A percentile compares a stretch with the other conserved stretches of the same genome.
phyloP scores from a whole-genome alignment of 257 asterid genomes.

The Forsythia suspensa region DNA sequence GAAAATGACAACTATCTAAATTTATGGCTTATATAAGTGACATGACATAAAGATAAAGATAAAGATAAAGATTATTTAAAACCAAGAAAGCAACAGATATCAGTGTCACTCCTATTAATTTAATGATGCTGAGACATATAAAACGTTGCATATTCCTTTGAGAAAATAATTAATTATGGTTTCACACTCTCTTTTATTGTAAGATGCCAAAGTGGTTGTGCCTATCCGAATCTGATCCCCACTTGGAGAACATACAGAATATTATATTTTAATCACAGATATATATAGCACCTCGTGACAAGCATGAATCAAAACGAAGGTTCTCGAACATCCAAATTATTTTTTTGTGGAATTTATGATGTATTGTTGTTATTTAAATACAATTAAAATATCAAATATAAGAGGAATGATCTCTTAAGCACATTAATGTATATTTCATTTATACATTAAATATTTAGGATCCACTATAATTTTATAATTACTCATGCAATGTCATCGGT shows the following conservation, averaged over 20 bases:
- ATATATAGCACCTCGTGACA: too few species aligned
- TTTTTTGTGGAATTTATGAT: background rate
- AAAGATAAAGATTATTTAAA: slow-evolving; percentile 7
- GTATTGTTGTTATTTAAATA: too few species aligned
- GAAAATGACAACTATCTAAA: background rate
- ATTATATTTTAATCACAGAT: background rate
- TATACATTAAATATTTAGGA: too few species aligned
- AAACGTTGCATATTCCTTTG: background rate
- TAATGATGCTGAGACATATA: background rate
- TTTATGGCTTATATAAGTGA: background rate
- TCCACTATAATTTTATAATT: too few species aligned
- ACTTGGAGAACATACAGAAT: slow-evolving; percentile 12
- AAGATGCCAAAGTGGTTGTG: background rate
- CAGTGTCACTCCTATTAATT: background rate
- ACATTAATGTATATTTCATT: too few species aligned
- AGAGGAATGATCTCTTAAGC: too few species aligned
- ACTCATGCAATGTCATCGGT: too few species aligned
- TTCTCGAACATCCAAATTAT: background rate
- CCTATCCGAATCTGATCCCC: slow-evolving; percentile 25
- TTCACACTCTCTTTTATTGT: background rate
- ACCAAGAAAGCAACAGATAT: background rate
- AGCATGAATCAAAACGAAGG: background rate
- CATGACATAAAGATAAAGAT: background rate
- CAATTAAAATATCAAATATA: too few species aligned
- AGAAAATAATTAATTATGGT: background rate